Conservation (phyloP, 2,329 filamentous ascomycete species). For the Scedosporium apiospermum region DNA sequence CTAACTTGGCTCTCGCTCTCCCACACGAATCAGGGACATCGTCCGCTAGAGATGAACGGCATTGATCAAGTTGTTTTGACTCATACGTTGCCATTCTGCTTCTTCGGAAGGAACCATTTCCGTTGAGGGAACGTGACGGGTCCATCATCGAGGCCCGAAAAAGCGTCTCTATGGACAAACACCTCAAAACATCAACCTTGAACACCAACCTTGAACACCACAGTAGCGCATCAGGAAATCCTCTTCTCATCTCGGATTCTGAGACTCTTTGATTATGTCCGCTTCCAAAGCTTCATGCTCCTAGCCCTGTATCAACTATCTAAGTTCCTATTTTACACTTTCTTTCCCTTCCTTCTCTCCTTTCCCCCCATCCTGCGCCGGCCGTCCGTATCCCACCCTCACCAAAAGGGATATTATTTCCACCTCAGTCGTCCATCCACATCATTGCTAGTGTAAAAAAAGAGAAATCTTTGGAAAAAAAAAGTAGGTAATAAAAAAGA, state of each 20-base stretch:
- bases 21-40: not conserved
- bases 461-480: not conserved
- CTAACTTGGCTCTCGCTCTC: not conserved
- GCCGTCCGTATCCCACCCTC: not conserved
- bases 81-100: not conserved
- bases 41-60: not conserved
- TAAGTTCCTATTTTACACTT: not conserved
- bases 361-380: not conserved
- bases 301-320: not conserved
- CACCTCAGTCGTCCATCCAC: slow-evolving; percentile 6
- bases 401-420: slow-evolving; percentile 9
- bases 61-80: not conserved
- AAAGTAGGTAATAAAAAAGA: slow-evolving; percentile 5
- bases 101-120: no score
- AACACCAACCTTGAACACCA: no score
- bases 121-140: no score
- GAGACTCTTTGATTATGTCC: not conserved
- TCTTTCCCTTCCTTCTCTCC: not conserved
- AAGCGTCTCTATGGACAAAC: no score
- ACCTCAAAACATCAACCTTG: no score
- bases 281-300: not conserved
- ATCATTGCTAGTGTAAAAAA: not conserved
- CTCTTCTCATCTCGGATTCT: not conserved
- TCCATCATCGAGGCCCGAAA: no score
- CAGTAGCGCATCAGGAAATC: no score